These are phyloP conservation scores for Dryadomyces quercus-mongolicae DNA, from an alignment of 2,329 filamentous ascomycete species.

Conservation along the genomic window DNA sequence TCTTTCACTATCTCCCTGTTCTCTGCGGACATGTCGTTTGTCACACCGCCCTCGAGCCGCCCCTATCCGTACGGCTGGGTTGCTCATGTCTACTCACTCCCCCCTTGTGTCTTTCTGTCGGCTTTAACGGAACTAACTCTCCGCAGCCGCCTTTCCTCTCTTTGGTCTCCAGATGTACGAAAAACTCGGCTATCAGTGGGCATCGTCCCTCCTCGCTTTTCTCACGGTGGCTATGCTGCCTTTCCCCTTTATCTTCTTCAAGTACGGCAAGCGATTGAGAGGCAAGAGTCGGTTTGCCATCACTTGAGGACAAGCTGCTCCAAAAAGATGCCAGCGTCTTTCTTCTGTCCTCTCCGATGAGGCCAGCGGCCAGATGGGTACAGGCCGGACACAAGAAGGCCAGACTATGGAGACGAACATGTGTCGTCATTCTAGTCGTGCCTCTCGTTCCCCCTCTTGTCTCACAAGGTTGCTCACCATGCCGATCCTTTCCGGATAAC, in stretches of 20 bases:
- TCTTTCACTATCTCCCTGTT: not conserved
- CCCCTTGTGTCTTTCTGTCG: not conserved
- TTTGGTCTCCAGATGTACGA: slow-evolving; percentile 66
- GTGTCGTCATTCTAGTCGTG: not conserved
- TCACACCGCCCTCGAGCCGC: not conserved
- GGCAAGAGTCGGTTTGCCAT: slow-evolving; percentile 41
- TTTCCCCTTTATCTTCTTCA: slow-evolving; percentile 52
- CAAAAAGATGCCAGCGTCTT: too few relatives aligned
- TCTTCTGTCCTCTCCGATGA: too few relatives aligned
- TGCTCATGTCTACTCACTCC: not conserved
- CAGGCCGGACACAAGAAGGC: not conserved
- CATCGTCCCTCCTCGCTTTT: slow-evolving; percentile 48
- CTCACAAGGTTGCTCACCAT: not conserved
- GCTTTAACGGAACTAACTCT: not conserved
- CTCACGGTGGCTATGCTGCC: slow-evolving; percentile 50
- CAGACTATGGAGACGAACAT: not conserved
- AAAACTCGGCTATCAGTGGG: slow-evolving; percentile 59
- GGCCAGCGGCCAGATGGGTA: too few relatives aligned
- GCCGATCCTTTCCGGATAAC: not conserved
- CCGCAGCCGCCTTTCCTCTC: slow-evolving; percentile 57
- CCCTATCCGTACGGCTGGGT: not conserved
- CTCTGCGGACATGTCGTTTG: not conserved
- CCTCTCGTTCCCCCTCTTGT: not conserved
- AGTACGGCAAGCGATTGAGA: slow-evolving; percentile 45
- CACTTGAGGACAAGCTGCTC: slow-evolving; percentile 1